Evolutionary conservation across 2,329 filamentous ascomycete genomes (phyloP).

Genomic region (Curvularia sp.): DNA sequence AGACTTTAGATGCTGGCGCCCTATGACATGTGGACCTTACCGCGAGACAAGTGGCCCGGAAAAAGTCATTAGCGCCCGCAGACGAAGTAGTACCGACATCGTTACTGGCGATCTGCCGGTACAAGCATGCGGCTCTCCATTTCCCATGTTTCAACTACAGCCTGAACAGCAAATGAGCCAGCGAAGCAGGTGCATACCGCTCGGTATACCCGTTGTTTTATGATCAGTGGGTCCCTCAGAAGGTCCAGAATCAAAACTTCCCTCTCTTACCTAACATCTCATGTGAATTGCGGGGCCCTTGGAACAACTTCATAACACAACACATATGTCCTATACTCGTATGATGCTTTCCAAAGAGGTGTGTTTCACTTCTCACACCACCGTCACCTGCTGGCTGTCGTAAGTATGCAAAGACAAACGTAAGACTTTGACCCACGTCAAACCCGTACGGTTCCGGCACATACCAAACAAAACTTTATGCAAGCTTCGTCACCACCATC

Average conservation of each 20-base stretch:
- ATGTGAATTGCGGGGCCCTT: background rate
- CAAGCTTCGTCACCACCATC: background rate
- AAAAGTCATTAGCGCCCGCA: conserved; percentile 8
- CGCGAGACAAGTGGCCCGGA: conserved; percentile 3
- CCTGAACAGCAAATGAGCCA: background rate
- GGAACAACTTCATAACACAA: background rate
- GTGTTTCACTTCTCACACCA: background rate
- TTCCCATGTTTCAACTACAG: background rate
- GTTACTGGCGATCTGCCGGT: conserved; percentile 9
- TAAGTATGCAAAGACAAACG: background rate
- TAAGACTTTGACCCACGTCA: background rate
- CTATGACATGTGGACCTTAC: conserved; percentile 10
- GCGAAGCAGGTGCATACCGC: background rate
- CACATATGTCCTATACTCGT: background rate
- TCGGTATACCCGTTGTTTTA: background rate
- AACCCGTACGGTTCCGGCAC: background rate
- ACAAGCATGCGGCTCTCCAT: conserved; percentile 1
- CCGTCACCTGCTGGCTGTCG: background rate
- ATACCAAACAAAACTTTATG: background rate
- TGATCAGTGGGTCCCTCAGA: background rate
- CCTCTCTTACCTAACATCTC: background rate
- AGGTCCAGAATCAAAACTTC: background rate
- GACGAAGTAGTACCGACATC: conserved; percentile 8
- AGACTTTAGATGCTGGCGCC: conserved; percentile 1
- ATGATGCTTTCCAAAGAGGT: background rate